Evolutionary conservation across 495 filamentous ascomycete species (phyloP).

Genomic region (Neurospora pannonica): DNA sequence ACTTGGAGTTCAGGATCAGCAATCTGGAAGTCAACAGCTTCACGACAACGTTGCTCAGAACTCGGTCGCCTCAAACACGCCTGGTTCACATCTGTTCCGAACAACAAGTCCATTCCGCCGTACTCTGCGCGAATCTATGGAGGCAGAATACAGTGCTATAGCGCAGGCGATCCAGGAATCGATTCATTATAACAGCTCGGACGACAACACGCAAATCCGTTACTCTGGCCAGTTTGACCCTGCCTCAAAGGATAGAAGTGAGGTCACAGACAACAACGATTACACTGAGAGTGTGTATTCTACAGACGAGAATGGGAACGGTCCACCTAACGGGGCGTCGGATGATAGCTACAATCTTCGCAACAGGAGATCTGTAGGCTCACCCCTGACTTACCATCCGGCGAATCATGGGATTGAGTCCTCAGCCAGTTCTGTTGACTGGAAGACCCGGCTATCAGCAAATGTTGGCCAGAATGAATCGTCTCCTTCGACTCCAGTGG

Average conservation of each 20-base stretch:
- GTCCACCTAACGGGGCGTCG: background rate
- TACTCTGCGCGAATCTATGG: constrained; percentile 35
- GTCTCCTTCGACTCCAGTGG: constrained; percentile 10
- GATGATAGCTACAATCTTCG: background rate
- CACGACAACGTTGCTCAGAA: constrained; percentile 12
- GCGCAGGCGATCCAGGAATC: constrained; percentile 16
- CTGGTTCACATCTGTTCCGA: constrained; percentile 37
- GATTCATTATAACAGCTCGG: background rate
- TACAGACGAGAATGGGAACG: constrained; percentile 13
- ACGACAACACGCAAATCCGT: constrained; percentile 12
- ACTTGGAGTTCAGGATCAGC: background rate
- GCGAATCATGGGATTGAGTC: constrained; percentile 26
- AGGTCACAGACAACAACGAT: constrained; percentile 20
- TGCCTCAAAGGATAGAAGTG: constrained; percentile 18
- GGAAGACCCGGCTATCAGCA: constrained; percentile 44
- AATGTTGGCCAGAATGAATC: constrained; percentile 41
- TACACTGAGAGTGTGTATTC: constrained; percentile 40
- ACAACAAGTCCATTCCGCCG: constrained; percentile 48
- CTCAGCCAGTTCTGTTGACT: constrained; percentile 39
- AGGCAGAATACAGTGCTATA: constrained; percentile 16
- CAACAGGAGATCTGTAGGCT: background rate
- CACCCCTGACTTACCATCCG: constrained; percentile 14
- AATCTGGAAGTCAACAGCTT: constrained; percentile 2
- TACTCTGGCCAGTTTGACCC: constrained; percentile 13
- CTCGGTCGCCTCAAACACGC: constrained; percentile 35